Conservation (phyloP, 441 rosid genomes). For the Adansonia rubrostipa region DNA sequence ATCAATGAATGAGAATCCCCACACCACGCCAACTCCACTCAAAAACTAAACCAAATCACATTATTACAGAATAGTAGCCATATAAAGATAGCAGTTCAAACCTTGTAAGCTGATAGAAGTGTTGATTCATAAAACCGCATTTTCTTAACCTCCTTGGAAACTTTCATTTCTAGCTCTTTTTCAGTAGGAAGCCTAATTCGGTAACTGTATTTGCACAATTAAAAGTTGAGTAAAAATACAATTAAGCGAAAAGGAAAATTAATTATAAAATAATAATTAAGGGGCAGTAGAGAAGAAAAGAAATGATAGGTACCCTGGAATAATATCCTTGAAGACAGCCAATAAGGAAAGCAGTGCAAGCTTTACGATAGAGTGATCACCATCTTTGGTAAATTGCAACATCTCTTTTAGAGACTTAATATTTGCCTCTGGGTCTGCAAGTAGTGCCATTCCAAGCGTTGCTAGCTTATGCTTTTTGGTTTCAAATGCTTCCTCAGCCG, state of each 20-base stretch:
- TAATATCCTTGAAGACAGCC: conserved; percentile 92
- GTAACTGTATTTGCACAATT: conserved; percentile 55
- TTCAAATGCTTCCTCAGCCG: conserved; percentile 79
- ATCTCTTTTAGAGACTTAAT: conserved; percentile 78
- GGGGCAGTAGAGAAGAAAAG: conserved; percentile 23
- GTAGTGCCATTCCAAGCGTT: conserved; percentile 74
- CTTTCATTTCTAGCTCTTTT: conserved; percentile 95
- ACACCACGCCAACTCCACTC: conserved; percentile 8
- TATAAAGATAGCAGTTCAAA: conserved; percentile 32
- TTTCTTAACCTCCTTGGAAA: conserved; percentile 93
- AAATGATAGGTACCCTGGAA: conserved; percentile 70
- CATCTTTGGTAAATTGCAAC: conserved; percentile 66
- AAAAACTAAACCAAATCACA: not conserved
- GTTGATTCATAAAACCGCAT: conserved; percentile 85
- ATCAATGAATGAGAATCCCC: not conserved
- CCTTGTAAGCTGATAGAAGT: conserved; percentile 84
- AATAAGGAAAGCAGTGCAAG: conserved; percentile 77
- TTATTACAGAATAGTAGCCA: not conserved
- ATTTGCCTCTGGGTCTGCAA: conserved; percentile 78
- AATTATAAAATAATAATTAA: conserved; percentile 1
- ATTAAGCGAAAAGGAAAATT: conserved; percentile 12
- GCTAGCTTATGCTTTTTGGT: conserved; percentile 73
- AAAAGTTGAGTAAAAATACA: conserved; percentile 10
- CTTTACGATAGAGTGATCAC: conserved; percentile 61
- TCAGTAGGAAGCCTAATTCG: conserved; percentile 98